Base-by-base conservation (phyloP, 805 yeast species). In the Candida qinlingensis region DNA sequence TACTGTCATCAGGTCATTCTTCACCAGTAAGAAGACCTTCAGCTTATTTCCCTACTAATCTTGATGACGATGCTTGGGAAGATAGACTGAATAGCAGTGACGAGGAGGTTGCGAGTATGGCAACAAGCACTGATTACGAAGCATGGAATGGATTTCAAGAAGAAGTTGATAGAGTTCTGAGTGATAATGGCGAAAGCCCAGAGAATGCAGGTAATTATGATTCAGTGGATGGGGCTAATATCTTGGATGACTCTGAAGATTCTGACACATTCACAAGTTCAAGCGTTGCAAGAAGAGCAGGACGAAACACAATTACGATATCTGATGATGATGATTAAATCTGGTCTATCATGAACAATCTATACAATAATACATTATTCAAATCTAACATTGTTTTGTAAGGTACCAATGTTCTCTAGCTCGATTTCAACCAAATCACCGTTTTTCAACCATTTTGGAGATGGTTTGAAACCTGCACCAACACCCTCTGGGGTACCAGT, bases 401-500 rank as follows among this genome's bases (percentile, higher is more conserved):
- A 61, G 5, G 71, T 52, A 6, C 80, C 80, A 29, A 75, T 66
- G 5, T 67, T 61, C 38, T 70, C 74, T 30, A 76, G 59, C 37
- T 61, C 61, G 47, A 76, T 65, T 46, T 65, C 71, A 13, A 73
- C 70, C 3, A 60, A 60, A 53, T 77, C 81, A 11, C 75, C 75
- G 51, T 77, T 60, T 44, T 62, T 58, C 35, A 77, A 61, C 69
- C 71, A 76, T 54, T 57, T 63, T 34, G 68, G 58, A 9, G 31
- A 28, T 31, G 64, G 70, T 29, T 72, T 73, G 41, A 58, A 52
- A 7, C 80, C 80, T 60, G 72, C 64, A 10, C 79, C 82, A 11
- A 74, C 80, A 19, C 82, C 82, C 25, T 71, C 61, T 9, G 82
- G 83, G 7, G 83, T 78, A 8, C 83, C 83, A 49, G 80, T 77